Evolutionary conservation across 2,329 filamentous ascomycete species (phyloP).

Genomic region (Curvularia sp.): DNA sequence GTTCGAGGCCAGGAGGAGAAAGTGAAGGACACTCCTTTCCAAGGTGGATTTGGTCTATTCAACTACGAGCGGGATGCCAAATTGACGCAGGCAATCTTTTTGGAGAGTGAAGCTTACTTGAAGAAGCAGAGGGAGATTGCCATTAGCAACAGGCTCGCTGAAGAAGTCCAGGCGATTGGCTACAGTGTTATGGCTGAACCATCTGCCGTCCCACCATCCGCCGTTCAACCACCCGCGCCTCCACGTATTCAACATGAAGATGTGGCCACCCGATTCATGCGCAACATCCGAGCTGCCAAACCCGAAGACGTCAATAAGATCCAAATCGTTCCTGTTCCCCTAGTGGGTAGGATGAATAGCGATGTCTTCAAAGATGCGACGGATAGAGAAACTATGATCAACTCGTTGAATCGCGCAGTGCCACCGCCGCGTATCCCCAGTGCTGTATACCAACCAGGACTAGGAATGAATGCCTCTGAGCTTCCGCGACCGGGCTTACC

Average conservation of each 20-base stretch:
- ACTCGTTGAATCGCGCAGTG: background rate
- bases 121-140: slow-evolving; percentile 37
- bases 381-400: slow-evolving; percentile 6
- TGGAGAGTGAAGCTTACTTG: slow-evolving; percentile 24
- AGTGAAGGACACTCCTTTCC: slow-evolving; percentile 32
- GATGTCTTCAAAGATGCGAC: slow-evolving; percentile 27
- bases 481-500: slow-evolving; percentile 3
- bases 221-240: slow-evolving; percentile 32
- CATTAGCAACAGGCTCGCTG: slow-evolving; percentile 35
- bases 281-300: slow-evolving; percentile 13
- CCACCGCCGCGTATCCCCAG: background rate
- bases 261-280: slow-evolving; percentile 17
- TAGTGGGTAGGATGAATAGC: slow-evolving; percentile 32
- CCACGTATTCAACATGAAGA: slow-evolving; percentile 12
- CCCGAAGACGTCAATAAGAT: slow-evolving; percentile 17
- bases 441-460: background rate
- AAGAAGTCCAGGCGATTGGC: slow-evolving; percentile 34
- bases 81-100: slow-evolving; percentile 25
- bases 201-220: slow-evolving; percentile 4
- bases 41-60: slow-evolving; percentile 28
- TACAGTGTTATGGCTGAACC: slow-evolving; percentile 10
- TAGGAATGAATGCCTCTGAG: background rate
- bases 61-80: slow-evolving; percentile 38
- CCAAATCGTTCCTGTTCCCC: slow-evolving; percentile 25
- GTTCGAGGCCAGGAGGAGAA: slow-evolving; percentile 28